Percentiles rank a stretch among this genome's conserved stretches.
phyloP scores from a whole-genome alignment of 306 rosid species.

The Alnus rubra region DNA sequence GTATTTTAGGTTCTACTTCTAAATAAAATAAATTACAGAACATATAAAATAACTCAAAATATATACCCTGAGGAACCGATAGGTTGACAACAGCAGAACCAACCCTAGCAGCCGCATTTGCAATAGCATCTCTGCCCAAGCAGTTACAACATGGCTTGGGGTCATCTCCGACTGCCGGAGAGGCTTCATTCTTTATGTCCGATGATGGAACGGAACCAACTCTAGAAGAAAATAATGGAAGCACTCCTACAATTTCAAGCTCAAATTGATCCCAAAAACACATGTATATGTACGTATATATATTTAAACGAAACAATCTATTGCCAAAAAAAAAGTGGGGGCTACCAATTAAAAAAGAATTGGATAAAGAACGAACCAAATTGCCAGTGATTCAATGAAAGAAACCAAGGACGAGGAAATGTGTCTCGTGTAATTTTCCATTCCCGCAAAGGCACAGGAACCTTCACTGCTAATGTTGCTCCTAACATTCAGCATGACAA shows the following conservation, averaged over 20 bases:
- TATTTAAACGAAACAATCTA: background rate
- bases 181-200: slow-evolving; percentile 38
- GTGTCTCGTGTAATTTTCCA: slow-evolving; percentile 27
- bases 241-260: slow-evolving; percentile 44
- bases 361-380: slow-evolving; percentile 36
- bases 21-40: slow-evolving; percentile 2
- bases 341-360: background rate
- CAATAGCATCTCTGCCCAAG: slow-evolving; percentile 75
- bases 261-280: slow-evolving; percentile 3
- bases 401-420: slow-evolving; percentile 12
- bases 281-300: background rate
- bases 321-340: background rate
- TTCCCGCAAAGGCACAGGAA: slow-evolving; percentile 40
- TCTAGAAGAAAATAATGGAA: slow-evolving; percentile 45
- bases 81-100: slow-evolving; percentile 89
- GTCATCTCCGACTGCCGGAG: slow-evolving; percentile 34
- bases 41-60: background rate
- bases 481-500: slow-evolving; percentile 38
- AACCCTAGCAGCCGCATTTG: slow-evolving; percentile 80
- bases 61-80: slow-evolving; percentile 61
- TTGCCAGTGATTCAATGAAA: slow-evolving; percentile 18
- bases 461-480: slow-evolving; percentile 24
- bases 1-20: background rate
- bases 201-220: slow-evolving; percentile 43
- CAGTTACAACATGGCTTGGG: slow-evolving; percentile 47